Conservation (phyloP, 1,139 yeast species). For the Chernovozyma sophiae-reginae region DNA sequence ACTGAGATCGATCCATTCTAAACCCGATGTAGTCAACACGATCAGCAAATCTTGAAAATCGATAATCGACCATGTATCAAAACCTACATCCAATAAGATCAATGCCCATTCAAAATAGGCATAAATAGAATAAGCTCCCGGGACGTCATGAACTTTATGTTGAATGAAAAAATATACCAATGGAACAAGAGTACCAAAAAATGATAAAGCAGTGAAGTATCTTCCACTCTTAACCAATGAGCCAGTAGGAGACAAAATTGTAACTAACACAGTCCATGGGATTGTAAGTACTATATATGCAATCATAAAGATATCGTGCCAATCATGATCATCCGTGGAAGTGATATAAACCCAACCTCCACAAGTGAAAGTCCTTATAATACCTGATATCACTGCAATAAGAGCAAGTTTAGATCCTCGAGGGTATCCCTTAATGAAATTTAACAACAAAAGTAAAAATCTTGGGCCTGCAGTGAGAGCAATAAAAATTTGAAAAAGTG, state of each 20-base stretch:
- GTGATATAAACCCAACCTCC: slow-evolving; percentile 99
- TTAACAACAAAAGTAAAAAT: slow-evolving; percentile 63
- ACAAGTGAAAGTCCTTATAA: slow-evolving; percentile 83
- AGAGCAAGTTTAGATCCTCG: slow-evolving; percentile 40
- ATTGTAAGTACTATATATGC: slow-evolving; percentile 79
- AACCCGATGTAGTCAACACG: slow-evolving; percentile 22
- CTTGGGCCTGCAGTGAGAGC: slow-evolving; percentile 86
- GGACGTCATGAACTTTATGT: slow-evolving; percentile 79
- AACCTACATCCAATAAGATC: slow-evolving; percentile 75
- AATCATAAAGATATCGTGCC: slow-evolving; percentile 95
- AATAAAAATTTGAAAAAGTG: slow-evolving; percentile 80
- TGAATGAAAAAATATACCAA: slow-evolving; percentile 86
- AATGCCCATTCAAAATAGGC: slow-evolving; percentile 95
- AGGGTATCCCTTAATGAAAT: slow-evolving; percentile 35
- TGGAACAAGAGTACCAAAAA: slow-evolving; percentile 73
- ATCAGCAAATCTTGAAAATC: slow-evolving; percentile 64
- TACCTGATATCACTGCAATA: slow-evolving; percentile 52
- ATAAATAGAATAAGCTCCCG: slow-evolving; percentile 95
- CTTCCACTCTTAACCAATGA: slow-evolving; percentile 51
- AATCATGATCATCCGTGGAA: slow-evolving; percentile 94
- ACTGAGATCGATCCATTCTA: slow-evolving; percentile 8
- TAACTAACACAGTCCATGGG: slow-evolving; percentile 80
- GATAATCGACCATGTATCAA: slow-evolving; percentile 72
- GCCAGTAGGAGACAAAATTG: slow-evolving; percentile 48
- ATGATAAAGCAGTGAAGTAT: slow-evolving; percentile 49